Base-by-base conservation (phyloP, 1,284 basidiomycete genomes). In the Volvariella surrecta region DNA sequence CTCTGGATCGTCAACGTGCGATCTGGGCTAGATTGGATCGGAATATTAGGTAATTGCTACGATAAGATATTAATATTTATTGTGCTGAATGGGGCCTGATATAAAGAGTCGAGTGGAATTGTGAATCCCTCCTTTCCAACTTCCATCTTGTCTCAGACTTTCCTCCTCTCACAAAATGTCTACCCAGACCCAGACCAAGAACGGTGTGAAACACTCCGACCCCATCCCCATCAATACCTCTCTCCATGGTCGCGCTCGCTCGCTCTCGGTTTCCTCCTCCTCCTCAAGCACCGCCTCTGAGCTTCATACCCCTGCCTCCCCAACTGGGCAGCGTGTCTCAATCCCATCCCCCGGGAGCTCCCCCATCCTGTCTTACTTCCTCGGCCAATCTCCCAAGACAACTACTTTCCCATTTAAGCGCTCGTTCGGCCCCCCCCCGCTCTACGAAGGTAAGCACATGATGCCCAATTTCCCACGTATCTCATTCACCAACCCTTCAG, bases 281-380 rank as follows among this genome's bases (percentile, higher is more conserved):
- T 76, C 76, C 50, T 75, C 69, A 11, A 68, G 62, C 54, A 73
- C 77, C 2, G 60, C 72, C 32, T 66, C 68, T 2, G 70, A 73
- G 43, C 48, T 73, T 44, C 58, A 67, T 40, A 69, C 76, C 39
- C 64, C 76, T 34, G 47, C 64, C 52, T 61, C 69, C 42, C 55
- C 70, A 44, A 51, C 70, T 32, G 46, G 13, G 8, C 66, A 73
- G 2, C 67, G 64, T 41, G 58, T 76, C 40, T 58, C 66, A n/a
- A 62, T 73, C 39, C 61, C 70, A 9, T 74, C 76, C 2, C 71
- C 80, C 2, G 70, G 73, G 10, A 71, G 69, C 10, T 84, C 84
- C 2, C 82, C 84, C 39, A 78, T 87, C 48, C 59, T 87, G 42
- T 76, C 76, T 40, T 80, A 82, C 57, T 80, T 82, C 58, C 59